These are phyloP conservation scores for Cladosporium sp. DNA, from an alignment of 2,329 filamentous ascomycete species.

Conservation along the genomic window DNA sequence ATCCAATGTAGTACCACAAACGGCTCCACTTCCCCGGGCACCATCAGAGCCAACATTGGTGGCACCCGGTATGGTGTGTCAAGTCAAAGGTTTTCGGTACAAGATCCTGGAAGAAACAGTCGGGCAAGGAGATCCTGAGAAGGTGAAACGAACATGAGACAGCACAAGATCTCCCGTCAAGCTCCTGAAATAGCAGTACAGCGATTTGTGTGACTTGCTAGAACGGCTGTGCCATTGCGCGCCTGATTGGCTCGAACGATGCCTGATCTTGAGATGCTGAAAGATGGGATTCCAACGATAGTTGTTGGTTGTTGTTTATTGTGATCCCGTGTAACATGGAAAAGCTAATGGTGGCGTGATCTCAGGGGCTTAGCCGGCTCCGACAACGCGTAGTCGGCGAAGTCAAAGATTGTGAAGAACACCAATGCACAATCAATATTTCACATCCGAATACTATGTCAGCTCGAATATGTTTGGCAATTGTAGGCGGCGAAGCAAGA, in stretches of 20 bases:
- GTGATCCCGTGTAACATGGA: background rate
- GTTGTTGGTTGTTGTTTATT: background rate
- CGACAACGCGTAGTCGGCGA: too few species aligned
- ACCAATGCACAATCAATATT: background rate
- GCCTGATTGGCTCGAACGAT: background rate
- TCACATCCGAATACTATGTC: background rate
- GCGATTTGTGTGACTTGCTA: background rate
- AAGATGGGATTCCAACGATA: background rate
- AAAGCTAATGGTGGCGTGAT: background rate
- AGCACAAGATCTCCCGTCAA: background rate
- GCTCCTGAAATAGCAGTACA: background rate
- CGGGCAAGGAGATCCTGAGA: background rate
- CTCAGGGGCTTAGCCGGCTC: background rate
- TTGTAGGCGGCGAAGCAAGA: background rate
- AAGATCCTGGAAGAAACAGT: background rate
- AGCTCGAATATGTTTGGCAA: background rate
- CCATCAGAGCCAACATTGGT: background rate
- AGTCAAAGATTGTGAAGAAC: background rate
- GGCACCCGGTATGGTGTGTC: background rate
- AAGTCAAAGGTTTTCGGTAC: background rate
- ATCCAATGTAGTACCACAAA: background rate
- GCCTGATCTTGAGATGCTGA: background rate
- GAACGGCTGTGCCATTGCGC: background rate
- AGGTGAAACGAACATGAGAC: conserved; percentile 3
- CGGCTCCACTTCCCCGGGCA: background rate